Conservation (phyloP, 805 yeast species). For the Kazachstania martiniae region DNA sequence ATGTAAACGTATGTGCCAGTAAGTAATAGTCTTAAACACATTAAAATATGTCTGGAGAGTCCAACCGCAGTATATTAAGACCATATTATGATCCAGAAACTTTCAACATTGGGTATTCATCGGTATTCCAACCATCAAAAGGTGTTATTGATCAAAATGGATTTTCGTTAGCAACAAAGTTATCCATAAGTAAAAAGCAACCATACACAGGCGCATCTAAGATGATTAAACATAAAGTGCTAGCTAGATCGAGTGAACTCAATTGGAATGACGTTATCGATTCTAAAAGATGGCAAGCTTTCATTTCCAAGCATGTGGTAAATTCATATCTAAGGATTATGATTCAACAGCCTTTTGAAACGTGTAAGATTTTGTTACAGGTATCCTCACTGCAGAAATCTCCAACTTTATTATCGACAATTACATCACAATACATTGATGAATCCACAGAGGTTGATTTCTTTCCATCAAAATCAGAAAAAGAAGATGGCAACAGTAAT, state of each 20-base stretch:
- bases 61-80: too few relatives aligned
- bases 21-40: too few relatives aligned
- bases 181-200: conserved; percentile 12
- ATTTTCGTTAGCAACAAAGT: conserved; percentile 30
- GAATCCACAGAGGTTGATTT: conserved; percentile 31
- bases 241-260: too few relatives aligned
- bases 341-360: conserved; percentile 81
- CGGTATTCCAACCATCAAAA: conserved; percentile 47
- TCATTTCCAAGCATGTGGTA: conserved; percentile 49
- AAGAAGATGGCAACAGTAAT: background rate
- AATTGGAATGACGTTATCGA: conserved; percentile 62
- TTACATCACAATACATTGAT: conserved; percentile 7
- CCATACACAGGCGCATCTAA: background rate
- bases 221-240: conserved; percentile 31
- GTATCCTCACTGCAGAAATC: conserved; percentile 40
- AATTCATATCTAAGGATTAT: conserved; percentile 61
- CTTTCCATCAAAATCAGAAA: conserved; percentile 7
- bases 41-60: too few relatives aligned
- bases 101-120: conserved; percentile 54
- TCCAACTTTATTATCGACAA: background rate
- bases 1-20: too few relatives aligned
- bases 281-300: conserved; percentile 42
- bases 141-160: conserved; percentile 46
- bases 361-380: conserved; percentile 63
- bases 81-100: conserved; percentile 65